Conservation (phyloP, 164 flowering plant species). For the Piper longum region DNA sequence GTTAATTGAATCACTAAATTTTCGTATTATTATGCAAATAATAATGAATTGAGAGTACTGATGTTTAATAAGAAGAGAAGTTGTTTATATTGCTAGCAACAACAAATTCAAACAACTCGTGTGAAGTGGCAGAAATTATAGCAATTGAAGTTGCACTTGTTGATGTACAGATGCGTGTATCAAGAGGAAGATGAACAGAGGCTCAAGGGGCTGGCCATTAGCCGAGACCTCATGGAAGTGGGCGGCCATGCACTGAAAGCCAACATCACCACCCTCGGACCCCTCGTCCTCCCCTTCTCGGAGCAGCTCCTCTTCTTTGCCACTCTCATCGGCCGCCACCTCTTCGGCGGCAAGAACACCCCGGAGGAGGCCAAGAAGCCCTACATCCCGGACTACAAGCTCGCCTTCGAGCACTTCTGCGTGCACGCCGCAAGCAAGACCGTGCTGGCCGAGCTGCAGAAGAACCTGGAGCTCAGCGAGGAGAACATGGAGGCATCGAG, state of each 20-base stretch:
- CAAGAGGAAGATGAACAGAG: conserved; percentile 78
- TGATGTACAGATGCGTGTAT: conserved; percentile 39
- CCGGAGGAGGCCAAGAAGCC: conserved; percentile 10
- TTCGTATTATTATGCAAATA: too few species aligned
- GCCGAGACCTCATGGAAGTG: conserved; percentile 60
- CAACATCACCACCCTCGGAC: conserved; percentile 88
- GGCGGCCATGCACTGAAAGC: conserved; percentile 88
- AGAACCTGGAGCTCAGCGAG: conserved; percentile 70
- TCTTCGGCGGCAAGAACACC: conserved; percentile 16
- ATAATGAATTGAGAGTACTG: too few species aligned
- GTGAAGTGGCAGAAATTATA: background rate
- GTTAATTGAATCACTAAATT: too few species aligned
- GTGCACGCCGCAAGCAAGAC: conserved; percentile 76
- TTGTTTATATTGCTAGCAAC: too few species aligned
- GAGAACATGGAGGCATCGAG: conserved; percentile 73
- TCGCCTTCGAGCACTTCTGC: conserved; percentile 93
- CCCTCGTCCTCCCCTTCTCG: conserved; percentile 78
- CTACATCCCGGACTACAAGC: conserved; percentile 91
- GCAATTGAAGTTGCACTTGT: background rate
- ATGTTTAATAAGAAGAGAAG: too few species aligned
- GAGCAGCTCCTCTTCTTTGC: conserved; percentile 78
- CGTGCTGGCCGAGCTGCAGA: conserved; percentile 69
- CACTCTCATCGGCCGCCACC: conserved; percentile 32
- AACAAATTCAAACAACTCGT: too few species aligned
- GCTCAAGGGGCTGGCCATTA: conserved; percentile 51